Base-by-base conservation (phyloP, 177 flowering plant species). In the Telopea speciosissima region DNA sequence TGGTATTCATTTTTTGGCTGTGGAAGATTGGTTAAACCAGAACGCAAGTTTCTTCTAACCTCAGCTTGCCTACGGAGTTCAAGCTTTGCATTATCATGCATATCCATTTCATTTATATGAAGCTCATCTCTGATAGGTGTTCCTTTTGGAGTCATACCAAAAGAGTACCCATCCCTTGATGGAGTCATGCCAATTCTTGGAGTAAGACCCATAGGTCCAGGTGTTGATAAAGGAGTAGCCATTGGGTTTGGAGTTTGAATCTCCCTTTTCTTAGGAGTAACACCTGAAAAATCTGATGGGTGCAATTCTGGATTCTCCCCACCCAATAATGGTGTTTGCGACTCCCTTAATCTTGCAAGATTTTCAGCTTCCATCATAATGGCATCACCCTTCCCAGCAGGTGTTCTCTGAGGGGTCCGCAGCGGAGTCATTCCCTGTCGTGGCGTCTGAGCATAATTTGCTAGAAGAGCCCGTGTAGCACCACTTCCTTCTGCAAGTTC, bases 351-450 rank as follows among this genome's bases (percentile, higher is more conserved):
- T 73, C 99, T 78, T 44, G 96, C 91, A 66, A 93, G 88, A 66
- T 95, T 95, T 79, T 95, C 98, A 13, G 99, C 98, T 78, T 95
- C 99, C 99, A 93, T 91, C 99, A 95, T 90, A 64, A 93, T 87
- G 65, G 98, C 93, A 79, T 95, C 99, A 71, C 89, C 98, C 76
- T 91, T 92, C 58, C 94, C 96, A 66, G 89, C 87, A 49, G 98
- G 99, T 7, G 99, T 95, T 75, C 99, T 88, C 71, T 91, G 98
- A 23, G 98, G 98, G 26, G 99, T 95, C 36, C 96, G 84, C 63
- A 85, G 58, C 40, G 97, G 96, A 22, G 97, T 86, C 92, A 85
- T 89, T 67, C 98, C 98, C 54, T 70, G 90, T 25, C 83, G 80
- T 52, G 99, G 97, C 42, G 99, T 93, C 75, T 91, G 96, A 42